phyloP scores from a whole-genome alignment of 306 rosid species.

The Prinsepia uniflora region DNA sequence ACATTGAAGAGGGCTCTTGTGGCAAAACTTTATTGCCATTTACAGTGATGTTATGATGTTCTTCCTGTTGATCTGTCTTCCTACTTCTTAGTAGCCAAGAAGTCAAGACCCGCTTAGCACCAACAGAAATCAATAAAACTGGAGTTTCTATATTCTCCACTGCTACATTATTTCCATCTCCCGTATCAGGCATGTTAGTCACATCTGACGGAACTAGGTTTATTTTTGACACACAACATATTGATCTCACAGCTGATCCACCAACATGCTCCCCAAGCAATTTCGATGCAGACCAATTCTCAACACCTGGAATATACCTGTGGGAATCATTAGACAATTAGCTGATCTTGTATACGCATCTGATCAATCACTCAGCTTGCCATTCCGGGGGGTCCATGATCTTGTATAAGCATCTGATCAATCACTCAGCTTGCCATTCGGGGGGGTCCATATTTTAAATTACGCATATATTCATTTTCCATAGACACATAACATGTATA shows the following conservation, averaged over 20 bases:
- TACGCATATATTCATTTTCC: background rate
- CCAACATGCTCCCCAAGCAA: conserved; percentile 98
- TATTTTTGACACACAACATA: conserved; percentile 69
- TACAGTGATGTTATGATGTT: conserved; percentile 33
- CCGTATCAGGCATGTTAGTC: conserved; percentile 20
- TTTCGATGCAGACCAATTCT: conserved; percentile 75
- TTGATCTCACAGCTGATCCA: conserved; percentile 92
- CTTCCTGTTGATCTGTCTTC: conserved; percentile 37
- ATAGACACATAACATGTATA: background rate
- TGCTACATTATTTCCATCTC: conserved; percentile 22
- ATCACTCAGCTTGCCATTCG: background rate
- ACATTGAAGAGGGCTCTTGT: conserved; percentile 49
- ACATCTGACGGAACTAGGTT: conserved; percentile 44
- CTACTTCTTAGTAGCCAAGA: conserved; percentile 74
- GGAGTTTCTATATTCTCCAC: conserved; percentile 48
- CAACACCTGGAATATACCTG: conserved; percentile 68
- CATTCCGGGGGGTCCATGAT: too few relatives aligned
- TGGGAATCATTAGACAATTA: conserved; percentile 25
- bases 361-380: too few relatives aligned
- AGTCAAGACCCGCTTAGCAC: conserved; percentile 95
- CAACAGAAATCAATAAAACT: conserved; percentile 73
- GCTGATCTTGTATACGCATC: background rate
- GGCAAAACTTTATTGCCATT: conserved; percentile 30
- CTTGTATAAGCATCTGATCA: too few relatives aligned
- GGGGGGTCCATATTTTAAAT: background rate